Conservation (phyloP, 129 eudicot genomes). For the Lactuca sativa region DNA sequence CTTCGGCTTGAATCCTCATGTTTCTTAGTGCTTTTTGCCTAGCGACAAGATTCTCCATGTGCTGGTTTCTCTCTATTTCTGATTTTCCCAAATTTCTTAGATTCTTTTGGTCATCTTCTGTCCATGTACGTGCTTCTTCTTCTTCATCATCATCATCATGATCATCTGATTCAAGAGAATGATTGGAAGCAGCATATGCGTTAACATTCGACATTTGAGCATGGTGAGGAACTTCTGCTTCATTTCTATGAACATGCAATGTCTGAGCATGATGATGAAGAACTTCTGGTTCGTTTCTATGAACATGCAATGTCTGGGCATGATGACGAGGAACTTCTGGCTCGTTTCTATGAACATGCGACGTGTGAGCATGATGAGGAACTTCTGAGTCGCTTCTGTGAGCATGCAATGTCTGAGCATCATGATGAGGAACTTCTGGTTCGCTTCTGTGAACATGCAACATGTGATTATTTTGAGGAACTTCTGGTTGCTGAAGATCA, state of each 20-base stretch:
- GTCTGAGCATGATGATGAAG: neutral
- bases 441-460: too few species aligned
- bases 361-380: too few species aligned
- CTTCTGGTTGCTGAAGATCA: conserved; percentile 47
- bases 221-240: neutral
- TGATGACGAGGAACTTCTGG: neutral
- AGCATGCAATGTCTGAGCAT: too few species aligned
- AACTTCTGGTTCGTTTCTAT: neutral
- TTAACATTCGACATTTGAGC: conserved; percentile 47
- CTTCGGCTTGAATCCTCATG: conserved; percentile 58
- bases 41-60: conserved; percentile 72
- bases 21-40: conserved; percentile 65
- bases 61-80: conserved; percentile 68
- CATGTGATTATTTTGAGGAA: neutral
- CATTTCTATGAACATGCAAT: too few species aligned
- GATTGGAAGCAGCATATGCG: conserved; percentile 44
- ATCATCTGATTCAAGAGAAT: conserved; percentile 36
- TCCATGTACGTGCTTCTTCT: conserved; percentile 59
- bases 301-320: too few species aligned
- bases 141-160: conserved; percentile 47
- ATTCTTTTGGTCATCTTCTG: conserved; percentile 82
- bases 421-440: too few species aligned
- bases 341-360: neutral
- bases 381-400: too few species aligned
- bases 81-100: conserved; percentile 75